These are phyloP conservation scores for Lactifluus volemus DNA, from an alignment of 768 basidiomycete species.

Conservation along the genomic window DNA sequence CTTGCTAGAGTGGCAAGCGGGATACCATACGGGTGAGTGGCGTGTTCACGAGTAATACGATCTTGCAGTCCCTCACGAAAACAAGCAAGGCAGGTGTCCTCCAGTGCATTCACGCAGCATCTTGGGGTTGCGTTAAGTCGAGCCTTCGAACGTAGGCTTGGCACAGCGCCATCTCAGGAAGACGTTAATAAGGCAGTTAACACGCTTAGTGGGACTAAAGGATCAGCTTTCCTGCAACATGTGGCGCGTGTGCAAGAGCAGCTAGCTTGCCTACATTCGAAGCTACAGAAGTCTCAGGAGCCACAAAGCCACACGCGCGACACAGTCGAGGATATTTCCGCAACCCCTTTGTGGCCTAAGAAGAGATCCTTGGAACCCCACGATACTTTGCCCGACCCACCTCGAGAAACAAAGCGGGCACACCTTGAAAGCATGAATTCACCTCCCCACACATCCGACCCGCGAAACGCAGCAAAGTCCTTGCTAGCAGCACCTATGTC, in stretches of 20 bases:
- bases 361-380: neutral
- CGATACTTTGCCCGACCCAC: neutral
- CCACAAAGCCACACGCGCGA: neutral
- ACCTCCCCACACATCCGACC: neutral
- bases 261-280: neutral
- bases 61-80: neutral
- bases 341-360: neutral
- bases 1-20: neutral
- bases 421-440: neutral
- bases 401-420: neutral
- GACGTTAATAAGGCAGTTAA: neutral
- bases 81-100: neutral
- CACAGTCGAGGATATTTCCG: neutral
- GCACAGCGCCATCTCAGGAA: neutral
- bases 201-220: neutral
- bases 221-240: neutral
- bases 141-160: conserved; percentile 8
- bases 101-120: neutral
- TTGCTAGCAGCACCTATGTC: neutral
- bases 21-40: neutral
- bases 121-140: neutral
- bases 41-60: neutral
- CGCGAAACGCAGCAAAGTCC: neutral
- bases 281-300: conserved; percentile 1
- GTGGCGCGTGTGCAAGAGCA: conserved; percentile 4